These are phyloP conservation scores for Ceratocystis colombiana DNA, from an alignment of 2,329 filamentous ascomycete species.

Conservation along the genomic window DNA sequence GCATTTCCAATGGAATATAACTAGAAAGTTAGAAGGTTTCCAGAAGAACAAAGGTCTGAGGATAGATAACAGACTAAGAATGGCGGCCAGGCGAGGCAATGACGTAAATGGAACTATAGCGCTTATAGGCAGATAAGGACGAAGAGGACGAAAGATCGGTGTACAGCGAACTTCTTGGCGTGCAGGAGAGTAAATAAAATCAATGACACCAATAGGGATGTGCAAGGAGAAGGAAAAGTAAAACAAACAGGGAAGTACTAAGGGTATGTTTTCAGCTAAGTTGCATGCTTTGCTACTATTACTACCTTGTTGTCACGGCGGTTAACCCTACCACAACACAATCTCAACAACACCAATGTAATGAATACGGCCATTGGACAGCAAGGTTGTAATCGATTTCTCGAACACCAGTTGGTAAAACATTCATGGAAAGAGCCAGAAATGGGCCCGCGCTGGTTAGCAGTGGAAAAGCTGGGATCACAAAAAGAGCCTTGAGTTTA, in stretches of 20 bases:
- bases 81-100: not conserved
- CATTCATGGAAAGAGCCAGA: not conserved
- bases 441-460: not conserved
- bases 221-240: not conserved
- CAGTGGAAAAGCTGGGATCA: not conserved
- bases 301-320: no score
- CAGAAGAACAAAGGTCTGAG: not conserved
- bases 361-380: no score
- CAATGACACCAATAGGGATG: not conserved
- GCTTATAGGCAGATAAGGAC: not conserved
- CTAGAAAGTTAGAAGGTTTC: not conserved
- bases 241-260: not conserved
- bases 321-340: not conserved
- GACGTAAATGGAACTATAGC: no score
- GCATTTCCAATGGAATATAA: not conserved
- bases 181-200: not conserved
- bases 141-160: not conserved
- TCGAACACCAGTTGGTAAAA: not conserved
- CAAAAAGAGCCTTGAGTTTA: constrained; percentile 2
- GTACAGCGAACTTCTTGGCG: not conserved
- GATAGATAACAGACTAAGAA: not conserved
- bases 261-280: no score
- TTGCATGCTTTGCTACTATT: no score
- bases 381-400: no score
- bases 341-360: not conserved